phyloP scores from a whole-genome alignment of 306 rosid genomes.

The Malus asiatica region DNA sequence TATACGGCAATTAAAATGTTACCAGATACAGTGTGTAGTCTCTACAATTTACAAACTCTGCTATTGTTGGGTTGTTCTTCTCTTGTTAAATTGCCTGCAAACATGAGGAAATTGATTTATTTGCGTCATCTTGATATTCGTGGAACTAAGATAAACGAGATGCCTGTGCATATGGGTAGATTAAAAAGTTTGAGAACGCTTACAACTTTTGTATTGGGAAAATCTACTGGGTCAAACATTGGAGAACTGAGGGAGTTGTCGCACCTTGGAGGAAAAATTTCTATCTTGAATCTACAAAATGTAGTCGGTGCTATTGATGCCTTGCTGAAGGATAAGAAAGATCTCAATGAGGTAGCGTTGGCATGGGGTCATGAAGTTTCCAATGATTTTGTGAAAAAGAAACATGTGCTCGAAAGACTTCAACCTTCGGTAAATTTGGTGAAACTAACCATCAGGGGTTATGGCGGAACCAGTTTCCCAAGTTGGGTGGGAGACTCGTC shows the following conservation, averaged over 20 bases:
- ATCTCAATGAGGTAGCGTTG: not conserved
- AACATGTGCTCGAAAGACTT: not conserved
- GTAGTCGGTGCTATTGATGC: not conserved
- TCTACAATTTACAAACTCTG: conserved; percentile 12
- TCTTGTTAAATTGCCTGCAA: not conserved
- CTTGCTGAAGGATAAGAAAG: not conserved
- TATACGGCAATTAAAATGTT: not conserved
- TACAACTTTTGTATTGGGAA: not conserved
- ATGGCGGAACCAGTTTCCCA: not conserved
- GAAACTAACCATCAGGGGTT: not conserved
- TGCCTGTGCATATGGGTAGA: not conserved
- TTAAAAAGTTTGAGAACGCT: not conserved
- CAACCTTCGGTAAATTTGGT: conserved; percentile 13
- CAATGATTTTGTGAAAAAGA: not conserved
- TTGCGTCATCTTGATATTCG: not conserved
- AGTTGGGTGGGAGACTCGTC: conserved; percentile 9
- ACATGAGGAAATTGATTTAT: not conserved
- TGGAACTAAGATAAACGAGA: rapidly evolving
- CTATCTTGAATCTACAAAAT: conserved; percentile 3
- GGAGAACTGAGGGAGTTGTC: not conserved
- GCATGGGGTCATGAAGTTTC: not conserved
- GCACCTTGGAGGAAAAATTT: not conserved
- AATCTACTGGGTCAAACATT: not conserved
- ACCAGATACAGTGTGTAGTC: not conserved
- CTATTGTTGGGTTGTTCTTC: not conserved